Conservation (phyloP, 768 basidiomycete genomes). For the Psilocybe cyanescens region DNA sequence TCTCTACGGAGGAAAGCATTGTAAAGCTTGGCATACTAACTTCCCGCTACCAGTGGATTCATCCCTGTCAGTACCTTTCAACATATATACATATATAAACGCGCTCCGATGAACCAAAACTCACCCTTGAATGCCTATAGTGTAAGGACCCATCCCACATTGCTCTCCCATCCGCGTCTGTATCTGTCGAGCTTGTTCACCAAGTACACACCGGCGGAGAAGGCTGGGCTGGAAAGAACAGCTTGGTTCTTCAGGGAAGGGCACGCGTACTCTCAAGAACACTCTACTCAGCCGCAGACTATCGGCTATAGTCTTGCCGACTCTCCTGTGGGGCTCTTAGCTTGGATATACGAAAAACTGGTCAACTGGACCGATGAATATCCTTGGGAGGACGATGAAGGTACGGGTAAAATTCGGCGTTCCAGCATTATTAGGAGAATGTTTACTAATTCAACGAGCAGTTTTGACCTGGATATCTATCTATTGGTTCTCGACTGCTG, state of each 20-base stretch:
- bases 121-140: background rate
- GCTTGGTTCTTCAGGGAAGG: background rate
- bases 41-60: conserved; percentile 33
- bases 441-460: conserved; percentile 18
- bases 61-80: background rate
- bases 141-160: conserved; percentile 11
- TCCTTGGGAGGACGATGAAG: conserved; percentile 59
- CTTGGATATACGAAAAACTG: conserved; percentile 57
- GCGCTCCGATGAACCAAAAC: background rate
- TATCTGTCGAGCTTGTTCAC: conserved; percentile 26
- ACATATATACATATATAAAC: too few species aligned
- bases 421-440: background rate
- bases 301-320: conserved; percentile 56
- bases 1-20: conserved; percentile 34
- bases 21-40: conserved; percentile 57
- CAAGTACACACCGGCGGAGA: conserved; percentile 18
- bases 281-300: conserved; percentile 52
- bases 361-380: conserved; percentile 51
- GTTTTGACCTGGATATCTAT: conserved; percentile 61
- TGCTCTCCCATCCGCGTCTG: conserved; percentile 21
- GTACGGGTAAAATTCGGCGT: conserved; percentile 23
- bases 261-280: conserved; percentile 39
- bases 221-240: background rate
- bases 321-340: conserved; percentile 56
- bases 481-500: conserved; percentile 57